Base-by-base conservation (phyloP, 202 grass and related monocot genomes). In the Saccharum hybrid region DNA sequence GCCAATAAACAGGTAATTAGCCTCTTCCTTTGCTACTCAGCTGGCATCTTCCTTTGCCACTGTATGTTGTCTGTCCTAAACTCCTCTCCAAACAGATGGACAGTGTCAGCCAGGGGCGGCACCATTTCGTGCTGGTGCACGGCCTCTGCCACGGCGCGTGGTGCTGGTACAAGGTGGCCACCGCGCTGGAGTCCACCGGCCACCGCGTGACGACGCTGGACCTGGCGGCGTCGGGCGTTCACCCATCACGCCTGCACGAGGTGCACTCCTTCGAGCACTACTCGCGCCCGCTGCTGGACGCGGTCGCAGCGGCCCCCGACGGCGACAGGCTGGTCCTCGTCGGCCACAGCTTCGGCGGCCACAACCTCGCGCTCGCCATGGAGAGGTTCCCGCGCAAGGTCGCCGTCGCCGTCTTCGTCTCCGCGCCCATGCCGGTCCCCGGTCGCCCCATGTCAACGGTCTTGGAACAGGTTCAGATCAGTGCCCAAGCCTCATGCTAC, bases 331-430 rank as follows among this genome's bases (percentile, higher is more conserved):
- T 37, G 1, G 79, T 93, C 28, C 36, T 93, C 16, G 91, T 90
- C 4, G 82, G 82, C 23, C 91, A 93, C 85, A 93, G 80, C 63
- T 72, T 82, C 60, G 88, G 91, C 60, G 88, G 91, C 0, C 78
- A 75, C 42, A 85, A 49, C 71, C 68, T 90, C 2, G 75, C 91
- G 7, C 76, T 88, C 22, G 81, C 91, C 21, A 82, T 88, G 84
- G 37, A 93, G 68, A 38, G 10, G 41, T 33, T 36, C 59, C 91
- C 76, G 22, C n/a, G 85, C 5, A 93, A 84, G 77, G 37, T 92
- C 28, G 40, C 87, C 62, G 72, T 37, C 57, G 90, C 87, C 45
- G 77, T 88, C 9, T 93, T 92, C 43, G 81, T 84, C 40, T 49
- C 90, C 16, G 75, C 81, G n/a, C 67, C 80, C 76, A 84, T 85